These are phyloP conservation scores for Flaveria bidentis DNA, from an alignment of 129 eudicot genomes.

Conservation along the genomic window DNA sequence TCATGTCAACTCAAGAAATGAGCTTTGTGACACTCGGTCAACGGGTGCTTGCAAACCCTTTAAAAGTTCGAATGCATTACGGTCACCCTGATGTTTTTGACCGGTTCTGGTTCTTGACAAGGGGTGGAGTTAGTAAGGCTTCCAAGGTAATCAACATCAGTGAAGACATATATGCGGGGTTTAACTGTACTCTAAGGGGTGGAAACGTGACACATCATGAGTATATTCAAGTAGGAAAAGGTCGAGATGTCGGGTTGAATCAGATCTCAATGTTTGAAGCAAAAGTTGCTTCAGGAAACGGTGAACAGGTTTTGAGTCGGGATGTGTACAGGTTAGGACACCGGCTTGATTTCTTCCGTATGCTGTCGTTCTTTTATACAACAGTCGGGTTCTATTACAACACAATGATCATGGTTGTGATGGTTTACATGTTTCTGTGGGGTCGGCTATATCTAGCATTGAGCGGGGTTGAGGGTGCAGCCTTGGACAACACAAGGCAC, in stretches of 20 bases:
- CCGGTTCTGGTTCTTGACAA: constrained; percentile 85
- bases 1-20: constrained; percentile 95
- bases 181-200: constrained; percentile 80
- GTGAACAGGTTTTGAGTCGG: constrained; percentile 86
- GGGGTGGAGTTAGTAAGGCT: constrained; percentile 93
- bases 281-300: constrained; percentile 89
- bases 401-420: constrained; percentile 71
- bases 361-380: constrained; percentile 77
- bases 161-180: constrained; percentile 91
- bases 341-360: constrained; percentile 87
- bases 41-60: constrained; percentile 90
- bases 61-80: constrained; percentile 92
- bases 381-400: constrained; percentile 86
- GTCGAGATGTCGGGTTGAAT: constrained; percentile 92
- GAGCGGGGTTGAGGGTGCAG: constrained; percentile 75
- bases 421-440: constrained; percentile 79
- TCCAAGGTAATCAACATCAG: constrained; percentile 81
- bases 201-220: constrained; percentile 94
- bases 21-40: constrained; percentile 94
- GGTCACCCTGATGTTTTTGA: constrained; percentile 98
- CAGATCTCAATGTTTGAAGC: constrained; percentile 98
- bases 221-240: constrained; percentile 92
- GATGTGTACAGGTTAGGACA: constrained; percentile 92
- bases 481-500: constrained; percentile 39
- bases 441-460: constrained; percentile 89